Base-by-base conservation (phyloP, 1,284 basidiomycete species). In the Mycena sp. region DNA sequence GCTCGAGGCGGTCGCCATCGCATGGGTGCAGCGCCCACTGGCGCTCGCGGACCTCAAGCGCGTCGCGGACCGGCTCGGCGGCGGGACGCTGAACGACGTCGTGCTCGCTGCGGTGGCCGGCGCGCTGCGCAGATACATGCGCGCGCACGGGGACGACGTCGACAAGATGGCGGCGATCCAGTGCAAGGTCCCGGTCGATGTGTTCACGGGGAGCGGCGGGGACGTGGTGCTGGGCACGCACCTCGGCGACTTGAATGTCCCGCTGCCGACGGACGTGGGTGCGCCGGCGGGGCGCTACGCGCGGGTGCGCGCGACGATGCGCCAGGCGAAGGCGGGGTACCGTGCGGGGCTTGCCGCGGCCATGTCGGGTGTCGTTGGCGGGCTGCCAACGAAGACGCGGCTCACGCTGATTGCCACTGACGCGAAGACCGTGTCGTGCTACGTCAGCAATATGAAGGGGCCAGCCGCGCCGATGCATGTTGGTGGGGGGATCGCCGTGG, bases 61-160 rank as follows among this genome's bases (percentile, higher is more conserved):
- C 29, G 3, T 51, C 1, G 53, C 60, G 7, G 29, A 14, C 3
- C 26, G 25, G 17, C 35, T 56, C 28, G 60, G 60, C 30, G 61
- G 61, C 10, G 61, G 54, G 10, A 63, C 61, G 23, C 40, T 63
- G 19, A 57, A 63, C 48, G 61, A 63, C 55, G 41, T 63, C 53
- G 19, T 63, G 4, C 29, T 63, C 23, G 48, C 61, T 30, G 61
- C 53, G 25, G 54, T 58, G 2, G 32, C 40, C 7, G 61, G 61
- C 16, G 53, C 48, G 12, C 55, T 63, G 19, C 54, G 55, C 51
- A 50, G 1, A 14, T 57, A 63, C 37, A 51, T 57, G 48, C 49
- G 3, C 26, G 49, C 17, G 44, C 45, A 55, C 19, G 52, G 51
- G 6, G 58, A 60, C 41, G 43, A 38, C 14, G 43, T 44, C 41